phyloP scores from a whole-genome alignment of 1,284 basidiomycete genomes.

The Pulchroboletus neoregius region DNA sequence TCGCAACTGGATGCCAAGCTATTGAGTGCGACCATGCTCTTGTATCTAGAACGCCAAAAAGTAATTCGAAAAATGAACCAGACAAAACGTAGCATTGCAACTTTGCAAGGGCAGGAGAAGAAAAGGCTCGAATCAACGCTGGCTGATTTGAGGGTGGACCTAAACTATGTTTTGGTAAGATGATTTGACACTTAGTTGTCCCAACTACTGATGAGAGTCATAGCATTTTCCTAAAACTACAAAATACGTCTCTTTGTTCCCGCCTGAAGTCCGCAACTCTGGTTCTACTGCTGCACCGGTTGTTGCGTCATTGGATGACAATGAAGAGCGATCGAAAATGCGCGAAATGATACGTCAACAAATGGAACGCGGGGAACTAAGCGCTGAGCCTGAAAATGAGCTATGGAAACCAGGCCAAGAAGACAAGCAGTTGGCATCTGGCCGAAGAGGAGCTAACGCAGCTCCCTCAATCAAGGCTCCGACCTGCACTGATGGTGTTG shows the following conservation, averaged over 20 bases:
- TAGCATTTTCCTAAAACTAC: slow-evolving; percentile 78
- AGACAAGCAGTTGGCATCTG: slow-evolving; percentile 11
- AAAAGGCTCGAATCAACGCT: slow-evolving; percentile 49
- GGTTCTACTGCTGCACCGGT: slow-evolving; percentile 21
- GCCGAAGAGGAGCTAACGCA: not conserved
- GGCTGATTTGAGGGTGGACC: slow-evolving; percentile 63
- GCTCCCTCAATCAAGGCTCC: slow-evolving; percentile 6
- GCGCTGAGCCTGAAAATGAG: slow-evolving; percentile 57
- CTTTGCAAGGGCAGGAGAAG: slow-evolving; percentile 37
- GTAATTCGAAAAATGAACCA: slow-evolving; percentile 69
- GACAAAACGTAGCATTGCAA: slow-evolving; percentile 47
- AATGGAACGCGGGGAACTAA: slow-evolving; percentile 64
- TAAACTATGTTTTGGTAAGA: slow-evolving; percentile 80
- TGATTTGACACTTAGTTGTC: not conserved
- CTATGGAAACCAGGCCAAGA: slow-evolving; percentile 21
- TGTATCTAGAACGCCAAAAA: slow-evolving; percentile 70
- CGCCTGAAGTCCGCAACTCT: slow-evolving; percentile 54
- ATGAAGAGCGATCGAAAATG: slow-evolving; percentile 54
- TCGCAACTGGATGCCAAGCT: not conserved
- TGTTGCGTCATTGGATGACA: slow-evolving; percentile 17
- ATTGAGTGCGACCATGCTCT: not conserved
- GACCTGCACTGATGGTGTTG: slow-evolving; percentile 21
- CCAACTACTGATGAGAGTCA: slow-evolving; percentile 4
- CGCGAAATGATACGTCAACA: slow-evolving; percentile 55
- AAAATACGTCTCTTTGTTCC: slow-evolving; percentile 86